Evolutionary conservation across 768 basidiomycete species (phyloP), one percentile per base, ranked within the genome.

Genomic region (Russula brevipes): DNA sequence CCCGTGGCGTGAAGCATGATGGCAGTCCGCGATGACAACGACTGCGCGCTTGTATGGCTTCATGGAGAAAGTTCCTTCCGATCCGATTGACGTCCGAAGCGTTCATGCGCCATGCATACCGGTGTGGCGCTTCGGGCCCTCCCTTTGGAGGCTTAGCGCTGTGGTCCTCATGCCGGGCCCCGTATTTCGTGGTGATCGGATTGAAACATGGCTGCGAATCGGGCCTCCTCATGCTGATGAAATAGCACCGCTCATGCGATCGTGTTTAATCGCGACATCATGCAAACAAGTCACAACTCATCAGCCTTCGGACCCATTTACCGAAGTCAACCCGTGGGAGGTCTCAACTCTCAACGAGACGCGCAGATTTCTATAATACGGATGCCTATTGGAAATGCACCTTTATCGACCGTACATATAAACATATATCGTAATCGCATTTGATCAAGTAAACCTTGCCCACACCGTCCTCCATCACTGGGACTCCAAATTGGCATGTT

Each of bases 401-500:
- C 38, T 14, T 14, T 16, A 42, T 12, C 41, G 12, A 16, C 41
- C 14, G 16, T 16, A 42, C 4, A 16, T 33, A 1, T 33, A 17
- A 12, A 12, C 14, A 14, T 33, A 16, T 12, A 33, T 35, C 24
- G 24, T 24, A 24, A 24, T 24, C 1, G 24, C 24, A 50, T 19
- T 45, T n/a, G 45, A 45, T 52, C 51, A 9, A 39, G 2, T 16
- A 24, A 6, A n/a, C 11, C 6, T 16, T 0, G 17, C 31, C 16
- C 16, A 24, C 46, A 33, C 35, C 35, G 31, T 2, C 33, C 17
- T 7, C 12, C 12, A 30, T 64, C 53, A 64, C 47, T 50, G 45
- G 10, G 42, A 41, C 9, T 45, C 56, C 57, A 57, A 19, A 24
- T 36, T 45, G n/a, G 61, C 61, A 24, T 60, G 57, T 51, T 66